Conservation (phyloP, 305 asterid genomes). For the Solanum hybrid region DNA sequence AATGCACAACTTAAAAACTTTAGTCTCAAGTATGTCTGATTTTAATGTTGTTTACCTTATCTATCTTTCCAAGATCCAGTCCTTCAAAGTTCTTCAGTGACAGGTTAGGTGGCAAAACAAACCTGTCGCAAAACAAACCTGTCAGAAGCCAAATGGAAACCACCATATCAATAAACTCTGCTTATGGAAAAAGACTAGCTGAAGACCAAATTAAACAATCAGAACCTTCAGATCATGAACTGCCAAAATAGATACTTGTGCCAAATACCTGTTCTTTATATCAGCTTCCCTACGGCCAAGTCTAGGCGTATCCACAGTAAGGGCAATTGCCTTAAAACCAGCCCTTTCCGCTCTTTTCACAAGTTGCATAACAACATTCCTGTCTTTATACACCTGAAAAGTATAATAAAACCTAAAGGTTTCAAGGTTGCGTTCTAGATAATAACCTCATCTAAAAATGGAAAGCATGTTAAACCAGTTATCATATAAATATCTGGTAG, state of each 20-base stretch:
- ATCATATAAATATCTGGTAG: not conserved
- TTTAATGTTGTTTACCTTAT: conserved; percentile 29
- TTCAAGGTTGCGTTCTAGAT: not conserved
- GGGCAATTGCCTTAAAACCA: conserved; percentile 77
- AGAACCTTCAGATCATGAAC: not conserved
- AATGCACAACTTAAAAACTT: not conserved
- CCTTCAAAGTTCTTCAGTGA: conserved; percentile 6
- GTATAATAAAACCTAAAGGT: not conserved
- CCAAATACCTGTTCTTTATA: conserved; percentile 66
- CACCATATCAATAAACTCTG: not conserved
- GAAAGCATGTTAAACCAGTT: not conserved
- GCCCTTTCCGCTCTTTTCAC: conserved; percentile 73
- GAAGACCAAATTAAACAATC: not conserved
- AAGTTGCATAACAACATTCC: conserved; percentile 58
- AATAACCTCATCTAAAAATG: not conserved
- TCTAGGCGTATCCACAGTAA: conserved; percentile 78
- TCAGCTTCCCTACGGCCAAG: conserved; percentile 92
- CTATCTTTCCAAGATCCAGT: conserved; percentile 55
- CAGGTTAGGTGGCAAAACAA: conserved; percentile 21
- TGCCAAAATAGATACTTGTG: not conserved
- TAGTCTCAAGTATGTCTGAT: not conserved
- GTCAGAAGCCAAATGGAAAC: conserved; percentile 11
- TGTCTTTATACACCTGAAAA: conserved; percentile 52
- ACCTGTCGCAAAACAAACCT: conserved; percentile 68
- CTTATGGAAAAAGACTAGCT: not conserved